Conservation (phyloP, 2,329 filamentous ascomycete genomes). For the Diaporthe sp. region DNA sequence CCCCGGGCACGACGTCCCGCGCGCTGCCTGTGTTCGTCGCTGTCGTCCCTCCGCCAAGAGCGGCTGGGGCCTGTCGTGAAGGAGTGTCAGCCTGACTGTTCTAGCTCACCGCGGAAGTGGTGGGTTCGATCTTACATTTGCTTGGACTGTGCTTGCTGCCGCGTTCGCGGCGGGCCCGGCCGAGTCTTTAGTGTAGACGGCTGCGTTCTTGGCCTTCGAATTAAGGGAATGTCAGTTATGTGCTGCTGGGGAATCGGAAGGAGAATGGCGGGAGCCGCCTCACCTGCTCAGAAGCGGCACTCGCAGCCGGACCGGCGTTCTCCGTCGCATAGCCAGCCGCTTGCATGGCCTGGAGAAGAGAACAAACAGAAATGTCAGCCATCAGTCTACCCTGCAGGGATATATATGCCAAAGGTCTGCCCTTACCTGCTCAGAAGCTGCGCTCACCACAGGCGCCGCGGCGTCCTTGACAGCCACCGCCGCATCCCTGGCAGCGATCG, state of each 20-base stretch:
- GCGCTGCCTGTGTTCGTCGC: neutral
- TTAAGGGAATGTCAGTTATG: neutral
- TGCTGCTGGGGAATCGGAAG: neutral
- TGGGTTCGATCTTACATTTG: neutral
- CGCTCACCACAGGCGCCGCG: slow-evolving; percentile 23
- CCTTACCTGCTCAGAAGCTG: slow-evolving; percentile 25
- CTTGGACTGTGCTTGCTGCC: slow-evolving; percentile 9
- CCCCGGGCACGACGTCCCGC: slow-evolving; percentile 60
- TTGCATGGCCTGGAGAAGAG: slow-evolving; percentile 5
- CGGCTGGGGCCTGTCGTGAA: neutral
- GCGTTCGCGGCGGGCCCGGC: slow-evolving; percentile 9
- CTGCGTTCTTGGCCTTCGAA: neutral
- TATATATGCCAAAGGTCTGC: neutral
- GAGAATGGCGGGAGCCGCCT: neutral
- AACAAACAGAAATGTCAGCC: neutral
- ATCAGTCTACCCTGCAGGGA: too few relatives aligned
- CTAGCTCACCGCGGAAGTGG: too few relatives aligned
- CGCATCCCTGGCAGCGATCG: slow-evolving; percentile 23
- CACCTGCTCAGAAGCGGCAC: slow-evolving; percentile 12
- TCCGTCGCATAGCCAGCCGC: slow-evolving; percentile 11
- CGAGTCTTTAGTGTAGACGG: slow-evolving; percentile 24
- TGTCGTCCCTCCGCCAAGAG: neutral
- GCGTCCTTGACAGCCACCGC: slow-evolving; percentile 26
- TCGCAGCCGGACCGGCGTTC: slow-evolving; percentile 5
- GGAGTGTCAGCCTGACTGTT: neutral